Conservation (phyloP, 1,139 yeast genomes). For the Debaryomycetaceae sp. region DNA sequence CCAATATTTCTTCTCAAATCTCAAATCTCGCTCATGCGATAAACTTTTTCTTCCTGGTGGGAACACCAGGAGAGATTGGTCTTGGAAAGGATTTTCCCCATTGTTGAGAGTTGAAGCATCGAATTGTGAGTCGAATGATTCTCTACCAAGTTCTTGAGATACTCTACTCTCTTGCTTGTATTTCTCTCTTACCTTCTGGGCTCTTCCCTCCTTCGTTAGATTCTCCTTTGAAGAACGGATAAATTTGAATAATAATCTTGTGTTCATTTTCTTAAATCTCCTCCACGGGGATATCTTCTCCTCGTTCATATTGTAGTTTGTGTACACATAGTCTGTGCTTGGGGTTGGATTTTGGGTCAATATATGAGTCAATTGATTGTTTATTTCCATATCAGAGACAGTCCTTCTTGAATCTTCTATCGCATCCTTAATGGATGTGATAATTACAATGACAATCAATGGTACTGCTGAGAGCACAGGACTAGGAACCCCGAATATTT, state of each 20-base stretch:
- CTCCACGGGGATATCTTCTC: slow-evolving; percentile 59
- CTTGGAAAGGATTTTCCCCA: slow-evolving; percentile 19
- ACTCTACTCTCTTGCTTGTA: slow-evolving; percentile 7
- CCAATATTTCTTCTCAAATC: slow-evolving; percentile 43
- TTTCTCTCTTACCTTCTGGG: slow-evolving; percentile 24
- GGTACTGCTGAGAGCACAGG: slow-evolving; percentile 59
- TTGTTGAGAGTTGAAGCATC: slow-evolving; percentile 1
- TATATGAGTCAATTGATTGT: slow-evolving; percentile 49
- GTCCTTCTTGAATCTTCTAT: slow-evolving; percentile 57
- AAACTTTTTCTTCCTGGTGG: not conserved
- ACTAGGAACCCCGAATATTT: slow-evolving; percentile 55
- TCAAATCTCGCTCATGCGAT: slow-evolving; percentile 17
- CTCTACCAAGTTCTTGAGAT: slow-evolving; percentile 14
- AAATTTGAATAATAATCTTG: slow-evolving; percentile 26
- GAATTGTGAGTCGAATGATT: slow-evolving; percentile 34
- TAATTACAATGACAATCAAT: slow-evolving; percentile 51
- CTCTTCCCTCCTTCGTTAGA: slow-evolving; percentile 38
- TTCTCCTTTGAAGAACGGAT: slow-evolving; percentile 29
- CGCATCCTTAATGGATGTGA: slow-evolving; percentile 57
- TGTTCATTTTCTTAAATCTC: slow-evolving; percentile 51
- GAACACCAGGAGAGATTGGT: slow-evolving; percentile 4
- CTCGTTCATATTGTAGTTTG: slow-evolving; percentile 42
- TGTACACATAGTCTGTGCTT: slow-evolving; percentile 17
- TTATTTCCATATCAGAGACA: slow-evolving; percentile 50
- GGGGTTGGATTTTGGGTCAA: slow-evolving; percentile 19